A percentile compares a stretch with the other conserved stretches of the same genome.
Conservation (phyloP, 352 stramenopile genomes). For the Globisporangium parvum region DNA sequence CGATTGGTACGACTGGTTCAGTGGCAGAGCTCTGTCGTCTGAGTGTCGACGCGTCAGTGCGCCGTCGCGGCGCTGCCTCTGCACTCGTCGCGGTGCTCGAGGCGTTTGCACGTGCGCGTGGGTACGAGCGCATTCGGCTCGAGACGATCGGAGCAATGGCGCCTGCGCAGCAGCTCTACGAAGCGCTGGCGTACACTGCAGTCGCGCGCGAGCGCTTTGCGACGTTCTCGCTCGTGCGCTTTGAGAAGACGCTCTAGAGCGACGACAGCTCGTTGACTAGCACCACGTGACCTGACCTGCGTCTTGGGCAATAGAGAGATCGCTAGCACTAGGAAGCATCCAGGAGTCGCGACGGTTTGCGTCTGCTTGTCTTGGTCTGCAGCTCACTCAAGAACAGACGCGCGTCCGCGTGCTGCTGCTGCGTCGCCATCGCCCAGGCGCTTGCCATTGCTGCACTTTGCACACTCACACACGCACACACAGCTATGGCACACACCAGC, state of each 20-base stretch:
- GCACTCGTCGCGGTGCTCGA: conserved; percentile 40
- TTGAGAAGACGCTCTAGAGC: conserved; percentile 27
- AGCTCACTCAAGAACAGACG: too few species aligned
- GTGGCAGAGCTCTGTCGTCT: conserved; percentile 56
- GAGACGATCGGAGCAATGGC: conserved; percentile 66
- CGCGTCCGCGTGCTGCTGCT: too few species aligned
- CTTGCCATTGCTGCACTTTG: too few species aligned
- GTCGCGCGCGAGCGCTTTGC: conserved; percentile 18
- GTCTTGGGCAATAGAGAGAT: too few species aligned
- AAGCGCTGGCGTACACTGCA: conserved; percentile 31
- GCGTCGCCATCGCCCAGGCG: too few species aligned
- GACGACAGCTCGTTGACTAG: not conserved
- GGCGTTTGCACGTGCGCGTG: conserved; percentile 20
- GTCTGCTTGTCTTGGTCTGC: not conserved
- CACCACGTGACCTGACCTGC: not conserved
- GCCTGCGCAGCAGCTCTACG: conserved; percentile 48
- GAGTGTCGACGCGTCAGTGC: conserved; percentile 32
- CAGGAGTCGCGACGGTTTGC: not conserved
- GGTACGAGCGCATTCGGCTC: conserved; percentile 32
- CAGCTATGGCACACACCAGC: conserved; percentile 1
- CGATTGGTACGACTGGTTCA: too few species aligned
- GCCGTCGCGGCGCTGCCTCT: conserved; percentile 42
- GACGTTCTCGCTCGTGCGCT: conserved; percentile 53
- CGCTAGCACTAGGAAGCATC: not conserved
- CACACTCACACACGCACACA: not conserved